phyloP scores from a whole-genome alignment of 2,329 filamentous ascomycete genomes.

The Kalmusia sp. region DNA sequence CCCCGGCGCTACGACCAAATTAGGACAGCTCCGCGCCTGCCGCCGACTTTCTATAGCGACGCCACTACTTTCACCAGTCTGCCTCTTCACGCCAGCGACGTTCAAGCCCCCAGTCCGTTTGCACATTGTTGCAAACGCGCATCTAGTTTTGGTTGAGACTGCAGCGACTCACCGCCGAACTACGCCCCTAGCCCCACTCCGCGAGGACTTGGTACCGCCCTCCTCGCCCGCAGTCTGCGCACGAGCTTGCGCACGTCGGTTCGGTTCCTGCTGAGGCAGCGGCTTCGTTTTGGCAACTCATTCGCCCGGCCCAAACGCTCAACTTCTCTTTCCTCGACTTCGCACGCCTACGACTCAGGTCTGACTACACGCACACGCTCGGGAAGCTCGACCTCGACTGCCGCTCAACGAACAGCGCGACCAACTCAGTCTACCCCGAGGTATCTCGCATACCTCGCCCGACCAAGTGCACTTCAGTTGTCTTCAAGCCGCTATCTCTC shows the following conservation, averaged over 20 bases:
- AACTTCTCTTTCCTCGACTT: not conserved
- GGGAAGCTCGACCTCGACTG: not conserved
- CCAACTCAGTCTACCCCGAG: not conserved
- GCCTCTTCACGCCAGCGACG: not conserved
- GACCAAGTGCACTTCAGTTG: not conserved
- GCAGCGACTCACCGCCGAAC: not conserved
- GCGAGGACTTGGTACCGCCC: too few relatives aligned
- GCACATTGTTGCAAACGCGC: not conserved
- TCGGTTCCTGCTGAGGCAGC: too few relatives aligned
- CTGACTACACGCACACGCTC: not conserved
- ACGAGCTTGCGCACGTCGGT: too few relatives aligned
- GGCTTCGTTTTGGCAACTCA: too few relatives aligned
- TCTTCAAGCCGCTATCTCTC: not conserved
- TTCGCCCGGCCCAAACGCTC: too few relatives aligned
- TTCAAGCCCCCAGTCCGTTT: not conserved
- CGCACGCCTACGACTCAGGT: not conserved
- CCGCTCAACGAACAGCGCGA: too few relatives aligned
- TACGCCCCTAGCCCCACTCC: too few relatives aligned
- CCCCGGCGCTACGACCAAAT: slow-evolving; percentile 2
- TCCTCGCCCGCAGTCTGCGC: too few relatives aligned
- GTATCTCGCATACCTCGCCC: not conserved
- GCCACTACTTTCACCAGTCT: not conserved
- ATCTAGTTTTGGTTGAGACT: not conserved
- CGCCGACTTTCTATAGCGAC: not conserved
- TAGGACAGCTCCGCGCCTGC: slow-evolving; percentile 3